phyloP scores from a whole-genome alignment of 2,329 filamentous ascomycete species.

The Tolypocladium ophioglossoides region DNA sequence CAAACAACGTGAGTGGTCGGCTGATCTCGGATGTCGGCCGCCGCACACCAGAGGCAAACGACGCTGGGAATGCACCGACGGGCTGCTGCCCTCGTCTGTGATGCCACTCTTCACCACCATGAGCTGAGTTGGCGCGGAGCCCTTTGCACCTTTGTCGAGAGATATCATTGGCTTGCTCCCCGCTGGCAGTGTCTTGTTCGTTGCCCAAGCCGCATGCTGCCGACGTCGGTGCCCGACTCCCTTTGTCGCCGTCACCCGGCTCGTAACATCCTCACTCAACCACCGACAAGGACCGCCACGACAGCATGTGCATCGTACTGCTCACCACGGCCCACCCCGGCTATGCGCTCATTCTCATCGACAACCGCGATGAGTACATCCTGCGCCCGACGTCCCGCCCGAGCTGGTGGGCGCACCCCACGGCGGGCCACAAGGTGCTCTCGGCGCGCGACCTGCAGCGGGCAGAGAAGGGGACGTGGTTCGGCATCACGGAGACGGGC shows the following conservation, averaged over 20 bases:
- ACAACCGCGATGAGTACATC: conserved; percentile 70
- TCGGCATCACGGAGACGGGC: conserved; percentile 50
- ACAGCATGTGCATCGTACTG: conserved; percentile 64
- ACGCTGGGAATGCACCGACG: background rate
- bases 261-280: background rate
- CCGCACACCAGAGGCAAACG: too few species aligned
- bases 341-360: conserved; percentile 64
- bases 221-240: background rate
- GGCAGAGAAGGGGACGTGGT: conserved; percentile 53
- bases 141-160: background rate
- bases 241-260: background rate
- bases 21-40: background rate
- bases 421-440: conserved; percentile 35
- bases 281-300: background rate
- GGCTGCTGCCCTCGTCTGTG: background rate
- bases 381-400: conserved; percentile 52
- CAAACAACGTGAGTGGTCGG: background rate
- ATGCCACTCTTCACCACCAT: background rate
- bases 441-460: conserved; percentile 53
- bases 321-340: conserved; percentile 65
- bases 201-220: background rate
- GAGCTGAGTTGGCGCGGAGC: background rate
- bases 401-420: conserved; percentile 48
- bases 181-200: background rate
- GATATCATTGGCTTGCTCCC: background rate